A percentile compares a stretch with the other conserved stretches of the same genome.
phyloP scores from a whole-genome alignment of 305 asterid species.

The Solanum hybrid region DNA sequence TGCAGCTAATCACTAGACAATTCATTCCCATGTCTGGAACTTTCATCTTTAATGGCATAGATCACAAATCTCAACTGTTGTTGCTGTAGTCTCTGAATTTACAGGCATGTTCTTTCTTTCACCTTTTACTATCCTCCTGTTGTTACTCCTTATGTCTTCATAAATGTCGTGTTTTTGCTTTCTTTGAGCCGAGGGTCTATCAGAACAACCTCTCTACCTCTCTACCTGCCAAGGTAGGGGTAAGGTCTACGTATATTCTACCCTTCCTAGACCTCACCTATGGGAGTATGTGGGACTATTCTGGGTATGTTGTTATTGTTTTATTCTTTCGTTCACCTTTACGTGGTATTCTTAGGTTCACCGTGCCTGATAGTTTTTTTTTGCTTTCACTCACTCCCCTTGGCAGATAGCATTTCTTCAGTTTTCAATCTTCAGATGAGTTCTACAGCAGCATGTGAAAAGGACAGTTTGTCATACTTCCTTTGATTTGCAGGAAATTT shows the following conservation, averaged over 20 bases:
- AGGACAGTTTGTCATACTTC: not conserved
- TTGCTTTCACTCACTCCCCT: not conserved
- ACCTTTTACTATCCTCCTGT: not conserved
- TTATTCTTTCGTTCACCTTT: not conserved
- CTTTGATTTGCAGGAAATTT: not conserved
- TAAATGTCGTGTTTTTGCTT: not conserved
- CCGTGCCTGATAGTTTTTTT: not conserved
- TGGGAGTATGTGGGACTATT: not conserved
- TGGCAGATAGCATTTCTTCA: not conserved
- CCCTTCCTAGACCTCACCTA: not conserved
- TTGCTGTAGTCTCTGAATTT: constrained; percentile 28
- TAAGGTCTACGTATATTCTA: not conserved
- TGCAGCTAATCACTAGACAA: constrained; percentile 83
- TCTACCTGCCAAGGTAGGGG: not conserved
- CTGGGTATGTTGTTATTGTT: not conserved
- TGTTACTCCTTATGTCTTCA: not conserved
- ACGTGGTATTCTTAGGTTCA: not conserved
- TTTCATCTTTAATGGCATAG: constrained; percentile 76
- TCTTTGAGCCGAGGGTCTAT: not conserved
- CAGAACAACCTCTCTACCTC: not conserved
- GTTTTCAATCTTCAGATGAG: not conserved
- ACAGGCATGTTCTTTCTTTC: constrained; percentile 15
- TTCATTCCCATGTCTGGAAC: constrained; percentile 88
- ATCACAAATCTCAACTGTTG: constrained; percentile 82
- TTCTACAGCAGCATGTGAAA: not conserved